phyloP scores from a whole-genome alignment of 2,329 filamentous ascomycete species.

The Sporothrix pallida region DNA sequence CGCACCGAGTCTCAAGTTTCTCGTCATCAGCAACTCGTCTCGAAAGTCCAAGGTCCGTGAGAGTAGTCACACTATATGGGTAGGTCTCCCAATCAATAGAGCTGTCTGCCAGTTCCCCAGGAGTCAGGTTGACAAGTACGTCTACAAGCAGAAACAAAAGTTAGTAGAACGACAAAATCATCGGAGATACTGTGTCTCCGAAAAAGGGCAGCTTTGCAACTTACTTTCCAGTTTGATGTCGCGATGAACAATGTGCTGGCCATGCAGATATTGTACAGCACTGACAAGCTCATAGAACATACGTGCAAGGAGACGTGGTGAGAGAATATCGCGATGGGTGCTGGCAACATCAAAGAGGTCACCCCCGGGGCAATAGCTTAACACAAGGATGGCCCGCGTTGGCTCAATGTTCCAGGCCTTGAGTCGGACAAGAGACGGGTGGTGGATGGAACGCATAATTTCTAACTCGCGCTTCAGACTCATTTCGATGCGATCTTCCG shows the following conservation, averaged over 20 bases:
- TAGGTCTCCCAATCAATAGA: constrained; percentile 74
- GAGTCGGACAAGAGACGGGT: constrained; percentile 88
- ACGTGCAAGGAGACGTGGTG: constrained; percentile 72
- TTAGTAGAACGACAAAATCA: neutral
- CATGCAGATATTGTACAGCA: constrained; percentile 85
- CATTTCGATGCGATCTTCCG: constrained; percentile 90
- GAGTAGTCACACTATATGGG: constrained; percentile 80
- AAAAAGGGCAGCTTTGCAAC: constrained; percentile 43
- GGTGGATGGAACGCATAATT: constrained; percentile 84
- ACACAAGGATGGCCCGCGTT: constrained; percentile 79
- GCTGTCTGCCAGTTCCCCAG: constrained; percentile 67
- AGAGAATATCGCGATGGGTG: constrained; percentile 69
- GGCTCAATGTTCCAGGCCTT: constrained; percentile 90
- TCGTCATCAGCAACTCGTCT: constrained; percentile 84
- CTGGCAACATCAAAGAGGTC: constrained; percentile 94
- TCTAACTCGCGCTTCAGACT: constrained; percentile 94
- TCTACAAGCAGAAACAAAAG: constrained; percentile 58
- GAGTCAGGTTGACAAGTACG: constrained; percentile 84
- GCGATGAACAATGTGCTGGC: constrained; percentile 85
- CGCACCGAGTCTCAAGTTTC: constrained; percentile 89
- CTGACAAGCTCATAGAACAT: constrained; percentile 90
- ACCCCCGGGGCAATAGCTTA: constrained; percentile 91
- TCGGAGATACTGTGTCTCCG: neutral
- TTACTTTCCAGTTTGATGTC: constrained; percentile 96
- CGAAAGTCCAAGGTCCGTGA: constrained; percentile 91